Evolutionary conservation across 805 yeast genomes (phyloP).

Genomic region (Debaryomyces tyrocola): DNA sequence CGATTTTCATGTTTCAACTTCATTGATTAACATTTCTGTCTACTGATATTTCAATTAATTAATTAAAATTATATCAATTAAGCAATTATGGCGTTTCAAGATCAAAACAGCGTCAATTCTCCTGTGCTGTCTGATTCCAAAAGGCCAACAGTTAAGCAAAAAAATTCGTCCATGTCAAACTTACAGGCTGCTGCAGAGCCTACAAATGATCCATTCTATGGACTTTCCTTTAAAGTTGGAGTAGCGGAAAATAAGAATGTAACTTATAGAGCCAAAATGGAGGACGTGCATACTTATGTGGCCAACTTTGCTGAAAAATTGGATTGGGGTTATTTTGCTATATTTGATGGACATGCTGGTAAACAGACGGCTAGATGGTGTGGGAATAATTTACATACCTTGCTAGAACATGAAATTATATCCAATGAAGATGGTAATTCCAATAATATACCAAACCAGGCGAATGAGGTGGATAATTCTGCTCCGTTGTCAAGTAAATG

Average conservation of each 20-base stretch:
- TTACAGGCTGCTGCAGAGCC: too few species aligned
- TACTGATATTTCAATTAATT: too few species aligned
- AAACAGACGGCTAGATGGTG: conserved; percentile 92
- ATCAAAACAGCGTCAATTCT: too few species aligned
- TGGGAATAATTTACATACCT: conserved; percentile 76
- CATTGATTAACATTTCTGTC: too few species aligned
- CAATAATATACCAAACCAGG: conserved; percentile 1
- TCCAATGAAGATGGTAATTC: conserved; percentile 13
- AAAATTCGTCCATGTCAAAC: too few species aligned
- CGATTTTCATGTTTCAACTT: too few species aligned
- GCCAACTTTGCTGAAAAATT: conserved; percentile 88
- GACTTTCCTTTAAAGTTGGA: conserved; percentile 78
- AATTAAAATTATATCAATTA: too few species aligned
- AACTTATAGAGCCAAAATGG: conserved; percentile 86
- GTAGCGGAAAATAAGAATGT: conserved; percentile 88
- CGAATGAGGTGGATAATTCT: conserved; percentile 7
- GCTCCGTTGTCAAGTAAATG: conserved; percentile 19
- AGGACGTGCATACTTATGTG: conserved; percentile 91
- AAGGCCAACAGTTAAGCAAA: too few species aligned
- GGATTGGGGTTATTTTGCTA: conserved; percentile 94
- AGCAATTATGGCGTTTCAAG: too few species aligned
- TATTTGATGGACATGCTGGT: conserved; percentile 98
- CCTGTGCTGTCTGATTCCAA: too few species aligned
- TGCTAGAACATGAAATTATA: conserved; percentile 58
- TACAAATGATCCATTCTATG: conserved; percentile 44